These are phyloP conservation scores for Blastomyces percursus DNA, from an alignment of 2,329 filamentous ascomycete species.

Conservation along the genomic window DNA sequence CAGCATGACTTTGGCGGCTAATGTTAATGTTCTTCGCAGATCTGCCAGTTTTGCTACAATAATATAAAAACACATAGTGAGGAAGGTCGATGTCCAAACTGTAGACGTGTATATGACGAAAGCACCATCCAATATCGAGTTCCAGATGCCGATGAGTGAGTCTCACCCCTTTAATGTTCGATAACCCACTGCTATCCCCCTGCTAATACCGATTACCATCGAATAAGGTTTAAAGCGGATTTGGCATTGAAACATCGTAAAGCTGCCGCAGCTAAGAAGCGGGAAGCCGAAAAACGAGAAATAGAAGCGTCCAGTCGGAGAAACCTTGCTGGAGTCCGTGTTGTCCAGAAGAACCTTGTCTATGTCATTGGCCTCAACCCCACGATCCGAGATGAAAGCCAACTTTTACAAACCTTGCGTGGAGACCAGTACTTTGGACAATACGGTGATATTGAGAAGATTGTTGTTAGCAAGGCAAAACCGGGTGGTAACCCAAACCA, in stretches of 20 bases:
- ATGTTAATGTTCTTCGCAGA: slow-evolving; percentile 42
- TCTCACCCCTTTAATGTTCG: slow-evolving; percentile 19
- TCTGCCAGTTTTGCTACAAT: slow-evolving; percentile 99
- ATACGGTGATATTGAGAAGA: slow-evolving; percentile 97
- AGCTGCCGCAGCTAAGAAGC: slow-evolving; percentile 78
- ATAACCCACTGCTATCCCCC: neutral
- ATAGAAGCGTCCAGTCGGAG: slow-evolving; percentile 93
- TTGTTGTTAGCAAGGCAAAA: slow-evolving; percentile 94
- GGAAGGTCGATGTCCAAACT: slow-evolving; percentile 96
- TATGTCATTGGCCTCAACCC: slow-evolving; percentile 94
- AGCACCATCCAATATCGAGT: slow-evolving; percentile 96
- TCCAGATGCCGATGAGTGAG: slow-evolving; percentile 87
- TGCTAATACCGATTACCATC: slow-evolving; percentile 4
- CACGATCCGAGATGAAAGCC: slow-evolving; percentile 78
- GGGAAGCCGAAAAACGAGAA: slow-evolving; percentile 91
- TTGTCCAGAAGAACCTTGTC: slow-evolving; percentile 96
- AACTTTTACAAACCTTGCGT: slow-evolving; percentile 73
- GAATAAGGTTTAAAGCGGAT: slow-evolving; percentile 39
- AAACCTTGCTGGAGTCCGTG: slow-evolving; percentile 85
- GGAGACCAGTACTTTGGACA: slow-evolving; percentile 94
- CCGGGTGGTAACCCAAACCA: slow-evolving; percentile 59
- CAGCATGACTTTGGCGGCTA: neutral
- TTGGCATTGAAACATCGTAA: slow-evolving; percentile 68
- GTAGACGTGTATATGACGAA: slow-evolving; percentile 88
- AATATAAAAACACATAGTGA: slow-evolving; percentile 93